A percentile compares a stretch with the other conserved stretches of the same genome.
Evolutionary conservation across 2,329 filamentous ascomycete species (phyloP).

Genomic region (Cercospora sesami): DNA sequence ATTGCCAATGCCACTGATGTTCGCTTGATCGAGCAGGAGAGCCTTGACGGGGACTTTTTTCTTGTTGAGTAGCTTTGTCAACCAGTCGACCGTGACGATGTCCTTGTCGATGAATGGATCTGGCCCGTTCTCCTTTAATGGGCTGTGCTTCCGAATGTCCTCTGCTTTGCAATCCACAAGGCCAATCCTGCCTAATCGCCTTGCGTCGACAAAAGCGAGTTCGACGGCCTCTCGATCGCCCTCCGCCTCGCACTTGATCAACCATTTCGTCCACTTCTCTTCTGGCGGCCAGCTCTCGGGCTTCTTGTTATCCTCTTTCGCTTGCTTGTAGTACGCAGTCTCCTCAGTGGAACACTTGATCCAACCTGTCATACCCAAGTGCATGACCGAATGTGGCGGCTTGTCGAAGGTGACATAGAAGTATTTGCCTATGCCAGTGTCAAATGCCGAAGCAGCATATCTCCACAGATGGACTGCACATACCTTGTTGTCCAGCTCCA

Average conservation of each 20-base stretch:
- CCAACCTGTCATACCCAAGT: slow-evolving; percentile 66
- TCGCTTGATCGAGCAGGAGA: slow-evolving; percentile 80
- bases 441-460: neutral
- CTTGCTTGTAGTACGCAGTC: slow-evolving; percentile 74
- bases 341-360: slow-evolving; percentile 79
- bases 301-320: slow-evolving; percentile 51
- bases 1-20: slow-evolving; percentile 90
- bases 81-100: slow-evolving; percentile 72
- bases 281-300: slow-evolving; percentile 75
- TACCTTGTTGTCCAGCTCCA: slow-evolving; percentile 75
- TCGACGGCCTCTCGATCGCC: slow-evolving; percentile 53
- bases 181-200: slow-evolving; percentile 75
- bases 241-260: slow-evolving; percentile 58
- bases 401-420: slow-evolving; percentile 83
- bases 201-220: slow-evolving; percentile 78
- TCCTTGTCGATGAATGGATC: slow-evolving; percentile 85
- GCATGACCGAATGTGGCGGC: slow-evolving; percentile 73
- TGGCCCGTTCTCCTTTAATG: slow-evolving; percentile 87
- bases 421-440: slow-evolving; percentile 64
- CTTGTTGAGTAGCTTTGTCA: slow-evolving; percentile 67
- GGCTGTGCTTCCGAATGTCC: slow-evolving; percentile 72
- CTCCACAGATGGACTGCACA: too few species aligned
- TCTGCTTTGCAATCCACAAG: slow-evolving; percentile 77
- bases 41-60: slow-evolving; percentile 89
- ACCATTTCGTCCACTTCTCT: slow-evolving; percentile 85